Base-by-base conservation (phyloP, 176 grass and related monocot species). In the Zoysia pacifica region DNA sequence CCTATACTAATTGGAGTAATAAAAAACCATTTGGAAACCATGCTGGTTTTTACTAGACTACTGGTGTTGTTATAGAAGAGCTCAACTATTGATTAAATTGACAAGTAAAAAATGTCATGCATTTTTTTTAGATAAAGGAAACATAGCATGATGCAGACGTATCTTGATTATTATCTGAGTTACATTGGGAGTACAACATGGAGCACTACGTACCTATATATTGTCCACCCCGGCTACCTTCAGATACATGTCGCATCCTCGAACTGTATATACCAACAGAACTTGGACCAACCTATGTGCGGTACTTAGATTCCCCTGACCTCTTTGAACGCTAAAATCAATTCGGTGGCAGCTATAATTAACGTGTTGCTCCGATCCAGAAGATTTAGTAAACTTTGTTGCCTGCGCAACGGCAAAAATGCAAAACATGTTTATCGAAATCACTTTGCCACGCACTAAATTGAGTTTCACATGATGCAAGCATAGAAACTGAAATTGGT, bases 381-480 rank as follows among this genome's bases (percentile, higher is more conserved):
- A 61, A 46, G 69, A 53, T 79, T 79, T 45, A 69, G 49, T 56
- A 35, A 45, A 38, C 49, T 56, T 36, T 56, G 49, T 55, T 55
- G 63, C n/a, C 49, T n/a, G 2, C 36, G n/a, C 12, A 45, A 51
- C 5, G 16, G 18, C 20, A 36, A 36, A 36, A 75, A 36, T 11
- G 11, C 0, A 67, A 46, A 74, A 55, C 81, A 75, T 74, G 61
- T 74, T 74, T 66, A 62, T 40, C 20, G 9, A 41, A 14, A 7
- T n/a, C 15, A 46, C 2, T 8, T 0, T 49, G 19, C 2, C 4
- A 45, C 9, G 48, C 39, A 46, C 48, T 9, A 64, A 66, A 18
- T 67, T 38, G 48, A 74, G n/a, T 66, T 82, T 82, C 70, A 46
- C 70, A 79, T 69, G 77, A 54, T 66, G 48, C 62, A 12, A 52